Evolutionary conservation across 2,329 filamentous ascomycete species (phyloP), one percentile per base, ranked within the genome.

Genomic region (Clonostachys sp.): DNA sequence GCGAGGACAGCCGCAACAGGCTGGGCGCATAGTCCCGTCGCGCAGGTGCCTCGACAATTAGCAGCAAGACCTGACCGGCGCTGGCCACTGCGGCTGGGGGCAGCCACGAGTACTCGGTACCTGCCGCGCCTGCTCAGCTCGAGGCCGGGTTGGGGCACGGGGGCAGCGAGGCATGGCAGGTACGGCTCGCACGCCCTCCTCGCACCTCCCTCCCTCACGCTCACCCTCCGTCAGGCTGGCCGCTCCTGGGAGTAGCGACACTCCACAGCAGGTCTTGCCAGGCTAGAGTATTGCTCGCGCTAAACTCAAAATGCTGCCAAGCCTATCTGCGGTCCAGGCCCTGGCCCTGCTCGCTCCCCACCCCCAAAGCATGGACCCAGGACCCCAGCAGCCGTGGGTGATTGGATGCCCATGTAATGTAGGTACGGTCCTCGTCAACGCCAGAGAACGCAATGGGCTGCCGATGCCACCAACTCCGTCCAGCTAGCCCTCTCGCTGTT

Each of bases 291-390:
- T 49, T 48, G 44, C 38, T 45, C 44, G 40, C 50, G 46, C 50
- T 51, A 47, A 51, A 51, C 49, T 51, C 46, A 51, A 51, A 48
- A 51, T n/a, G 46, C 46, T 45, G 49, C 49, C 46, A 47, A 51
- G 46, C n/a, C 45, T 34, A 17, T 35, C 43, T 24, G 40, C 42
- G 45, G 45, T 34, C 45, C 41, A 47, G 45, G 40, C 45, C 45
- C 40, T 35, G n/a, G 34, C 16, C 36, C 45, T 42, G 17, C 40
- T 18, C 18, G 16, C 12, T 20, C 40, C 18, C 40, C 30, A 24
- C 40, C 17, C 40, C n/a, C 17, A 18, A 16, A 14, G 40, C 14
- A 20, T 20, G 7, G 40, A 30, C 24, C 24, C 24, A 30, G 24
- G 24, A 30, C 24, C 40, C 16, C 40, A 18, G 17, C 17, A 14